Percentiles rank a stretch among this genome's conserved stretches.
phyloP scores from a whole-genome alignment of 257 asterid genomes.

The Thymus quinquecostatus region DNA sequence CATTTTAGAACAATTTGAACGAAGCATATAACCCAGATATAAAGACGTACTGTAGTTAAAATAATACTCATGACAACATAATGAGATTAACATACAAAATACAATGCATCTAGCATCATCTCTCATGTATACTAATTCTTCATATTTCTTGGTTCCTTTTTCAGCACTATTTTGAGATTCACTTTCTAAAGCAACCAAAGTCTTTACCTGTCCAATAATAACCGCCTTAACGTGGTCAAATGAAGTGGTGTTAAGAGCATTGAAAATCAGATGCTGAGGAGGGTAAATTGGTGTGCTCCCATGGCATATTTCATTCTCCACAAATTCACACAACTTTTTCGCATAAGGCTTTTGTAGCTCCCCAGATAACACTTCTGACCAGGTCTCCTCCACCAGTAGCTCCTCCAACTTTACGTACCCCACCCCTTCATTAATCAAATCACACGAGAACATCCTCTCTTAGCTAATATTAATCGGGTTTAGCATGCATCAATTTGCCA shows the following conservation, averaged over 20 bases:
- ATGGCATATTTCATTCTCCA: conserved; percentile 64
- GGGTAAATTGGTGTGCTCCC: conserved; percentile 72
- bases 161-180: neutral
- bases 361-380: conserved; percentile 69
- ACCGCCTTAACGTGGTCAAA: conserved; percentile 80
- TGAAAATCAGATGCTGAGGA: conserved; percentile 82
- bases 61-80: neutral
- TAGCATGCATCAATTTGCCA: neutral
- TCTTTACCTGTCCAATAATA: conserved; percentile 84
- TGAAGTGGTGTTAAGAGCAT: conserved; percentile 84
- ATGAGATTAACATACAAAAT: conserved; percentile 7
- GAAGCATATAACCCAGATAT: conserved; percentile 15
- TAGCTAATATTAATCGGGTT: conserved; percentile 11
- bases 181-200: conserved; percentile 20
- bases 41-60: conserved; percentile 7
- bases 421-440: conserved; percentile 40
- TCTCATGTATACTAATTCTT: neutral
- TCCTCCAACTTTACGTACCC: conserved; percentile 67
- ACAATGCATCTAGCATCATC: conserved; percentile 20
- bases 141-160: neutral
- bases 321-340: conserved; percentile 55
- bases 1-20: neutral
- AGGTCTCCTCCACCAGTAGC: conserved; percentile 78
- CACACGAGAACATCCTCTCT: conserved; percentile 24
- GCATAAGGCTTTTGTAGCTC: conserved; percentile 84